These are phyloP conservation scores for Cytospora schulzeri DNA, from an alignment of 2,329 filamentous ascomycete species.

Conservation along the genomic window DNA sequence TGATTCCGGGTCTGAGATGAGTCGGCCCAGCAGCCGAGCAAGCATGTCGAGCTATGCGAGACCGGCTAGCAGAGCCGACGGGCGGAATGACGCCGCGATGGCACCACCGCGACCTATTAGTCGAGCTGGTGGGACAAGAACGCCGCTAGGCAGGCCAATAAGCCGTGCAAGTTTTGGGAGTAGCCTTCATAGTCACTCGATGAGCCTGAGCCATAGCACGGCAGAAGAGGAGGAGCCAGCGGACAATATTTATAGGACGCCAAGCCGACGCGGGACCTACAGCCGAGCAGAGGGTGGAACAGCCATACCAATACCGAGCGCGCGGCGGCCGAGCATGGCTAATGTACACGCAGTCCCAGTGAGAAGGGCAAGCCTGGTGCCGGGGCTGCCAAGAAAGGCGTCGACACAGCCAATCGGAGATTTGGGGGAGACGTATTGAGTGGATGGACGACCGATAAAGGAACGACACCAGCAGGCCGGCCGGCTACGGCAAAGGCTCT, in stretches of 20 bases:
- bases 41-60: constrained; percentile 60
- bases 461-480: constrained; percentile 1
- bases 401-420: constrained; percentile 49
- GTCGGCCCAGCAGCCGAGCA: constrained; percentile 74
- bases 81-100: constrained; percentile 42
- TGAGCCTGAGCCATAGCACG: constrained; percentile 57
- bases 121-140: constrained; percentile 61
- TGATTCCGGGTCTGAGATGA: constrained; percentile 46
- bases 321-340: constrained; percentile 46
- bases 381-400: constrained; percentile 25
- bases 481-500: not conserved
- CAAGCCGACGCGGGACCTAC: constrained; percentile 58
- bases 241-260: constrained; percentile 47
- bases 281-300: constrained; percentile 48
- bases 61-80: constrained; percentile 55
- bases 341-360: constrained; percentile 13
- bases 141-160: constrained; percentile 66
- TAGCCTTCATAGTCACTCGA: constrained; percentile 60
- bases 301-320: constrained; percentile 47
- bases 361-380: constrained; percentile 23
- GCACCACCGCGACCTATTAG: constrained; percentile 63
- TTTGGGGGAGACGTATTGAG: constrained; percentile 57
- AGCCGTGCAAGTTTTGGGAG: constrained; percentile 69
- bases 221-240: constrained; percentile 49
- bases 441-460: constrained; percentile 2